A percentile compares a stretch with the other conserved stretches of the same genome.
phyloP scores from a whole-genome alignment of 208 protist genomes.

The Wallacemonas rigidus region DNA sequence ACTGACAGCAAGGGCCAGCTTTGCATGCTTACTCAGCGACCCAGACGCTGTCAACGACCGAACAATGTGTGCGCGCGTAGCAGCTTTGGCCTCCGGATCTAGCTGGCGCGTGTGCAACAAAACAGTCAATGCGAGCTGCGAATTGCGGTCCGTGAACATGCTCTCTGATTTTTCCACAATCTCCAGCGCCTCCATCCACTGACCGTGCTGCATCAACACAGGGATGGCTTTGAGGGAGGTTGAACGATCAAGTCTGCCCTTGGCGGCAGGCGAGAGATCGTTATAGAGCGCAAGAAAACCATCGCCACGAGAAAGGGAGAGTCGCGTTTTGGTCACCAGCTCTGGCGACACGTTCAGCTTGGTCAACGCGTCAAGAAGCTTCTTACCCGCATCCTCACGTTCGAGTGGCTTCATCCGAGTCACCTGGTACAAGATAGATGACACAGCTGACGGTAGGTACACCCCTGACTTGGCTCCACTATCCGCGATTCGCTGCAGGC shows the following conservation, averaged over 20 bases:
- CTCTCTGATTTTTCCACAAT: neutral
- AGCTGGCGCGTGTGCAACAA: constrained; percentile 20
- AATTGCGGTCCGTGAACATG: constrained; percentile 12
- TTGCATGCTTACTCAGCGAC: constrained; percentile 41
- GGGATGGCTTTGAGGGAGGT: constrained; percentile 23
- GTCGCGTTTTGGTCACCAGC: constrained; percentile 29
- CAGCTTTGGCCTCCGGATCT: constrained; percentile 21
- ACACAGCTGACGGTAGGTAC: constrained; percentile 28
- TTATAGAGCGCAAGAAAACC: constrained; percentile 29
- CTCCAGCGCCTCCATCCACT: constrained; percentile 11
- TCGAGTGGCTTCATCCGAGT: constrained; percentile 7
- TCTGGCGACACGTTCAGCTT: constrained; percentile 29
- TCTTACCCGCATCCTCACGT: constrained; percentile 13
- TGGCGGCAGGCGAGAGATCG: neutral
- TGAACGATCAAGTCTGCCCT: too few relatives aligned
- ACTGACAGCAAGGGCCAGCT: constrained; percentile 49
- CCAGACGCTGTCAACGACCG: constrained; percentile 28
- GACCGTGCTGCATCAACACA: constrained; percentile 13
- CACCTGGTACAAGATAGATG: constrained; percentile 25
- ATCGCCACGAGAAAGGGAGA: constrained; percentile 26
- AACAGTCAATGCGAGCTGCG: constrained; percentile 25
- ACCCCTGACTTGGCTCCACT: neutral
- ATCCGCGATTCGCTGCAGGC: neutral
- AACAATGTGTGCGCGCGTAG: constrained; percentile 27
- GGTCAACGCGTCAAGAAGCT: constrained; percentile 23